Evolutionary conservation across 306 rosid genomes (phyloP).

Genomic region (Malus sylvestris): DNA sequence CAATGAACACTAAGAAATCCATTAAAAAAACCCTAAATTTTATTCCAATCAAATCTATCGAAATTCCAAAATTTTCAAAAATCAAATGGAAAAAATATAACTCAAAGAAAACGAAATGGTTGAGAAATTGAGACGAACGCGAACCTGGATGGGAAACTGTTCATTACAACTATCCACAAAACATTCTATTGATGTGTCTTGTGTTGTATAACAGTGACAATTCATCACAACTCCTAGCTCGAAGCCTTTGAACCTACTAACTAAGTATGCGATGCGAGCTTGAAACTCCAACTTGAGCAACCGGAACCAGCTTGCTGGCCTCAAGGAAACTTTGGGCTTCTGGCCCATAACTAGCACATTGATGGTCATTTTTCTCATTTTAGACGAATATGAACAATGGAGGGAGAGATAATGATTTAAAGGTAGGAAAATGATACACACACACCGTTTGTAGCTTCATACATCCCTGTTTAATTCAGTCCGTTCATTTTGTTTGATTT

Average conservation of each 20-base stretch:
- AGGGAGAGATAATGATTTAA: too few species aligned
- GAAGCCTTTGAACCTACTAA: background rate
- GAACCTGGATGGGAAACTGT: background rate
- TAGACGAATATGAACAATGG: too few species aligned
- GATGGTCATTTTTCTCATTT: too few species aligned
- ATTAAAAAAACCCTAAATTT: background rate
- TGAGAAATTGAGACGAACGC: background rate
- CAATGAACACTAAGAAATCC: background rate
- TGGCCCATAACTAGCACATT: background rate
- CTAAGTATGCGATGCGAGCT: background rate
- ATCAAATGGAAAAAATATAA: background rate
- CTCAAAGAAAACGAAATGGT: background rate
- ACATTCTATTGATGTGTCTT: too few species aligned
- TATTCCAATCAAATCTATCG: too few species aligned
- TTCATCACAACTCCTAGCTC: background rate
- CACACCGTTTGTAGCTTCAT: too few species aligned
- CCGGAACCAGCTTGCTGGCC: constrained; percentile 58
- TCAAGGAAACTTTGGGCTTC: background rate
- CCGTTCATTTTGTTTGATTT: too few species aligned
- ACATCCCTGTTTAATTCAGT: too few species aligned
- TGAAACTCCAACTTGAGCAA: constrained; percentile 43
- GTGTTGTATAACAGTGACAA: background rate
- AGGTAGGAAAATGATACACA: too few species aligned
- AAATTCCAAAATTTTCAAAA: too few species aligned
- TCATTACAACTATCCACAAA: too few species aligned